These are phyloP conservation scores for Hibiscus tridactylites DNA, from an alignment of 345 rosid genomes.

Conservation along the genomic window DNA sequence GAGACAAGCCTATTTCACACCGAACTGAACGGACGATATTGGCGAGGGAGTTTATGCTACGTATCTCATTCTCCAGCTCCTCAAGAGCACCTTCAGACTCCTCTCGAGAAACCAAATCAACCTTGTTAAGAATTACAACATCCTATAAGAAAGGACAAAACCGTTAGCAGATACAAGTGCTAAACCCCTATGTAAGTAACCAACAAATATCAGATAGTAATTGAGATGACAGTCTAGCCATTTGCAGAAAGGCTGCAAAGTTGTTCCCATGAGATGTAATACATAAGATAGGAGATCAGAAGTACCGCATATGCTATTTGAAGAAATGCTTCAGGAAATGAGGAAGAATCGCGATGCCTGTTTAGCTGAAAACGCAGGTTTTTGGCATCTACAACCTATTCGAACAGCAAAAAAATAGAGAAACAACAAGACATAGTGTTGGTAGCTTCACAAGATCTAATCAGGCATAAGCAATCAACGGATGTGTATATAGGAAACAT, in stretches of 20 bases:
- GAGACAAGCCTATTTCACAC: constrained; percentile 71
- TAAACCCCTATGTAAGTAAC: too few species aligned
- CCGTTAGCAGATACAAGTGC: neutral
- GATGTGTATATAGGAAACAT: neutral
- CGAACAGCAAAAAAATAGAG: constrained; percentile 12
- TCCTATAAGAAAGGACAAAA: constrained; percentile 45
- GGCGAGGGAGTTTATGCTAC: constrained; percentile 70
- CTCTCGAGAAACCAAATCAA: constrained; percentile 67
- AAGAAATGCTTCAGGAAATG: constrained; percentile 84
- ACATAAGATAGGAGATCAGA: neutral
- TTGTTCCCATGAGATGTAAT: neutral
- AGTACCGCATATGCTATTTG: constrained; percentile 92
- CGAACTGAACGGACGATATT: constrained; percentile 55
- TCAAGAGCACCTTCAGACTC: constrained; percentile 43
- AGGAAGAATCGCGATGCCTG: constrained; percentile 41
- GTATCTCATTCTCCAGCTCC: constrained; percentile 69
- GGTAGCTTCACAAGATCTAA: neutral
- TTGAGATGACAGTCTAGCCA: neutral
- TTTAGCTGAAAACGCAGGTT: constrained; percentile 74
- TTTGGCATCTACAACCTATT: constrained; percentile 93
- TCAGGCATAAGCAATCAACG: neutral
- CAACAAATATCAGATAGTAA: neutral
- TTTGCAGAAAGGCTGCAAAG: neutral
- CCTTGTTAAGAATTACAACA: constrained; percentile 83
- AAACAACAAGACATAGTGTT: neutral